A percentile compares a stretch with the other conserved stretches of the same genome.
Conservation (phyloP, 495 filamentous ascomycete species). For the Penicillium diatomitis region DNA sequence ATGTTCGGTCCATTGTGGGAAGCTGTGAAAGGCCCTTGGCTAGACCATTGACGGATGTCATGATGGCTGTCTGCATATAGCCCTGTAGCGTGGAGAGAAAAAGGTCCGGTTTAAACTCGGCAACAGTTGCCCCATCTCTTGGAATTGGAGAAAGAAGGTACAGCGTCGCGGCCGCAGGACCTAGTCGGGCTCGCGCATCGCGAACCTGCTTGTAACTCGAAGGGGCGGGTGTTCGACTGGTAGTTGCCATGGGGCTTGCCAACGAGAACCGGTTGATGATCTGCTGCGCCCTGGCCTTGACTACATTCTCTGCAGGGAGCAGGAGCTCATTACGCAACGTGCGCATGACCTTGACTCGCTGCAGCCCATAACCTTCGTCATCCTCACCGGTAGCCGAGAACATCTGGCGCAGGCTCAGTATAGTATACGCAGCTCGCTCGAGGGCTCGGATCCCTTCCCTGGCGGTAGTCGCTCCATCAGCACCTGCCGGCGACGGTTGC, state of each 20-base stretch:
- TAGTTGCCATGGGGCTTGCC: constrained; percentile 37
- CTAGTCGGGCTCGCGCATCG: constrained; percentile 62
- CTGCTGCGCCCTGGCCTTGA: constrained; percentile 66
- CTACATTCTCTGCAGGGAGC: constrained; percentile 56
- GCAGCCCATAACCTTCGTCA: constrained; percentile 69
- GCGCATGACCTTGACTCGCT: constrained; percentile 57
- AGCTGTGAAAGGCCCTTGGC: constrained; percentile 66
- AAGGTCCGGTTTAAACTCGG: constrained; percentile 49
- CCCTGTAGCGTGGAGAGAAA: constrained; percentile 70
- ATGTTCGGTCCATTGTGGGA: constrained; percentile 71
- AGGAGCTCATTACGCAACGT: constrained; percentile 59
- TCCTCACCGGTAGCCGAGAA: constrained; percentile 52
- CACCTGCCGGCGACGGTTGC: constrained; percentile 2
- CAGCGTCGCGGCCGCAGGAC: constrained; percentile 66
- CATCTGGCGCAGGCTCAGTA: constrained; percentile 63
- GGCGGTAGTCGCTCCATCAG: constrained; percentile 22
- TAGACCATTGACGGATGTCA: constrained; percentile 62
- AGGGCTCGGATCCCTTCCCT: constrained; percentile 70
- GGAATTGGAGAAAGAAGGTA: constrained; percentile 68
- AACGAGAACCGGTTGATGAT: constrained; percentile 77
- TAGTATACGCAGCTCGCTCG: constrained; percentile 66
- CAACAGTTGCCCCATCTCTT: constrained; percentile 8
- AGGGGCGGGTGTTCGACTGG: constrained; percentile 19
- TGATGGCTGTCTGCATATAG: constrained; percentile 68
- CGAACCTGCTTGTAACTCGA: constrained; percentile 72